Base-by-base conservation (phyloP, 768 basidiomycete species). In the Boletellus emodensis region DNA sequence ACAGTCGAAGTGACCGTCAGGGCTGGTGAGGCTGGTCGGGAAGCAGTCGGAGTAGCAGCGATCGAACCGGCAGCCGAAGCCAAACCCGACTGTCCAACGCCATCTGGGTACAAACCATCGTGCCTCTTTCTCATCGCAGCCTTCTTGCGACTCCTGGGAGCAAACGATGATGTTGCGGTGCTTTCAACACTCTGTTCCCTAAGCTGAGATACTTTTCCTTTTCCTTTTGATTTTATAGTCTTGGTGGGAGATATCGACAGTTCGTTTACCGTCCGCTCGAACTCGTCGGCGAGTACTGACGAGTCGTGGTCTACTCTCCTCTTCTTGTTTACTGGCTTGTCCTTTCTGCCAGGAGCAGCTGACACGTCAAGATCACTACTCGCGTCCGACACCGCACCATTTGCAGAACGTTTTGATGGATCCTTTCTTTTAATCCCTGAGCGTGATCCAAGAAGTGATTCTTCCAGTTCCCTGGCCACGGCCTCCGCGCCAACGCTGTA, bases 11-110 rank as follows among this genome's bases (percentile, higher is more conserved):
- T 74, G 41, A 72, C 71, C 0, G 80, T 78, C 8, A 72, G 60
- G 3, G 76, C 74, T 5, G 89, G 89, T 11, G 87, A 90, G 39
- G 78, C 67, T 22, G 85, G 84, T n/a, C 85, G 74, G 6, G 89
- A 91, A 44, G 78, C 75, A 11, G 73, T 72, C 17, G 88, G 87
- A 7, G 88, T 86, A 12, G 76, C 72, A 70, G 82, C 75, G 26
- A 80, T 70, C 17, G 79, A 78, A 15, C 64, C 66, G 15, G 65
- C 49, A 38, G 80, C 72, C 17, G 85, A 80, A 51, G 74, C 45
- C 77, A 78, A 36, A 71, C 76, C 51, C 76, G 61, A 58, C 66
- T 75, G 58, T 65, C 75, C 66, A 71, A 80, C 61, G 15, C 79
- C 69, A 54, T 85, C 85, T 28, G 75, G 69, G 33, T 74, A 68